These are phyloP conservation scores for Apiospora pterosperma DNA, from an alignment of 2,329 filamentous ascomycete species.

Conservation along the genomic window DNA sequence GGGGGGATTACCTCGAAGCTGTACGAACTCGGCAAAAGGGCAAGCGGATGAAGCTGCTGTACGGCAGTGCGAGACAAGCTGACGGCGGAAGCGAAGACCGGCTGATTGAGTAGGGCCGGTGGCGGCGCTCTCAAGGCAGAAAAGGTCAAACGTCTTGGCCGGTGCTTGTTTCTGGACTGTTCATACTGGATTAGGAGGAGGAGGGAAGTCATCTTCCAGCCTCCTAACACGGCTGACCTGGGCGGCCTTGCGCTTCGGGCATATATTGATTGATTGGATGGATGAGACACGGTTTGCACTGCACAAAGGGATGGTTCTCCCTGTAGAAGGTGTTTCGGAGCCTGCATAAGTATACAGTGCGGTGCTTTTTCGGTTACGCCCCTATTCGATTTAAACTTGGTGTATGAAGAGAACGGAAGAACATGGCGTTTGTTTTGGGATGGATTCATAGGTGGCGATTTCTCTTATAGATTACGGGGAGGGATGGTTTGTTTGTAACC, in stretches of 20 bases:
- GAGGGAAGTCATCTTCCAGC: background rate
- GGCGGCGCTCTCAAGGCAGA: conserved; percentile 6
- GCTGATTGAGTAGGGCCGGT: conserved; percentile 26
- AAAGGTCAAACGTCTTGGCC: background rate
- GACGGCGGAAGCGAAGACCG: conserved; percentile 24
- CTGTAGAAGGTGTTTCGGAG: background rate
- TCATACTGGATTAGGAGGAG: background rate
- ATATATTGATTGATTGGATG: background rate
- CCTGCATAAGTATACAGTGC: background rate
- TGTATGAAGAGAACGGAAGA: background rate
- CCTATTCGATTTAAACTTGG: background rate
- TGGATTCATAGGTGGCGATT: background rate
- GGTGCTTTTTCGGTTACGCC: background rate
- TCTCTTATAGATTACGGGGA: background rate
- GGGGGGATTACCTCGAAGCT: conserved; percentile 71
- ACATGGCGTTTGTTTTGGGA: background rate
- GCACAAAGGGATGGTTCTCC: background rate
- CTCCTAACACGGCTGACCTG: background rate
- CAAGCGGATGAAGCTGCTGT: conserved; percentile 77
- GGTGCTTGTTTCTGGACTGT: background rate
- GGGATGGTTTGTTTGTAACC: background rate
- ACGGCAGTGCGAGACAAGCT: conserved; percentile 38
- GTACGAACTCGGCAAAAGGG: conserved; percentile 78
- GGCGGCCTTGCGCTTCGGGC: background rate
- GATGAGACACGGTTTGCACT: background rate